phyloP scores from a whole-genome alignment of 306 rosid species.

The Trifolium pratense region DNA sequence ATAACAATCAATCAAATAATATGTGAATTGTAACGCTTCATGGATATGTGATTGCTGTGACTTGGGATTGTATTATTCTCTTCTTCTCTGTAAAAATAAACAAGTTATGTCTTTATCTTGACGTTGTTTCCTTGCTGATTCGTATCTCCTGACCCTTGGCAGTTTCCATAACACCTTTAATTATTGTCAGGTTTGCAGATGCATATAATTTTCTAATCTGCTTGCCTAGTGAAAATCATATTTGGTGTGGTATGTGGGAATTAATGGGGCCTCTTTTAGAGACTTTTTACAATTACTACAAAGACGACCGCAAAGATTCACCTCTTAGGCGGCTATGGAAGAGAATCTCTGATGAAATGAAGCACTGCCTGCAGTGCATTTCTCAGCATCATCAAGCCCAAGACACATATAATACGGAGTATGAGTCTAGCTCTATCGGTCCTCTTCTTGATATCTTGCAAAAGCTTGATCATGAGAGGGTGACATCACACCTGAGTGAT shows the following conservation, averaged over 20 bases:
- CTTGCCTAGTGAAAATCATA: conserved; percentile 72
- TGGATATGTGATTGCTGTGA: conserved; percentile 18
- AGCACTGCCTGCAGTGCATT: conserved; percentile 77
- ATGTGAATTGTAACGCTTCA: not conserved
- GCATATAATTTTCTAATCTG: conserved; percentile 70
- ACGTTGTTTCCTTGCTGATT: conserved; percentile 21
- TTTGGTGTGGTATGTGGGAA: conserved; percentile 93
- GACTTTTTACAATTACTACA: conserved; percentile 88
- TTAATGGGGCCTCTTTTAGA: conserved; percentile 93
- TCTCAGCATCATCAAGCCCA: conserved; percentile 91
- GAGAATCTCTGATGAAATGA: conserved; percentile 78
- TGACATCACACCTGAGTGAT: conserved; percentile 63
- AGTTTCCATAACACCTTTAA: conserved; percentile 32
- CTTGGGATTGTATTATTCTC: conserved; percentile 2
- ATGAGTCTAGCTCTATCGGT: conserved; percentile 74
- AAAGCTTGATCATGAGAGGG: conserved; percentile 84
- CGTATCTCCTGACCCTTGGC: conserved; percentile 1
- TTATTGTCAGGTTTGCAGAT: conserved; percentile 78
- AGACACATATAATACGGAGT: conserved; percentile 70
- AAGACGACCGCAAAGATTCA: conserved; percentile 72
- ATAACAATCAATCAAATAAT: not conserved
- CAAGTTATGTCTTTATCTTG: not conserved
- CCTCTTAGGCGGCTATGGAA: conserved; percentile 85
- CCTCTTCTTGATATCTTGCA: conserved; percentile 84
- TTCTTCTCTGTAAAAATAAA: not conserved